Conservation (phyloP, 345 rosid genomes). For the Schrenkiella parvula region DNA sequence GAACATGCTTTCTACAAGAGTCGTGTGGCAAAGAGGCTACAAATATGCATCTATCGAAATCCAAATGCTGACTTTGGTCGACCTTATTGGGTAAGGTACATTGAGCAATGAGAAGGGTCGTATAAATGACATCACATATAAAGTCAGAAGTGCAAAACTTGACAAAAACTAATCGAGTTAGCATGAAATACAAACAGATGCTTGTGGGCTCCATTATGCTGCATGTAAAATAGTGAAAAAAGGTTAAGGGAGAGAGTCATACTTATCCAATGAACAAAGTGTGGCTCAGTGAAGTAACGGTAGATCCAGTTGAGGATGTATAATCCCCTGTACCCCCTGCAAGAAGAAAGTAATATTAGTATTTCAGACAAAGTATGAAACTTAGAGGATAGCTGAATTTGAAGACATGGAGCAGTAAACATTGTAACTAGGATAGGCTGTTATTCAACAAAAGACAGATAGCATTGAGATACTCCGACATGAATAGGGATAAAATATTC, state of each 20-base stretch:
- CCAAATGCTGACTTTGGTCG: not conserved
- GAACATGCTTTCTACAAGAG: constrained; percentile 5
- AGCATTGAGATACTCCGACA: too few species aligned
- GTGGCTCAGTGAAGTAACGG: constrained; percentile 67
- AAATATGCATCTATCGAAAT: not conserved
- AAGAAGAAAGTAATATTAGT: constrained; percentile 7
- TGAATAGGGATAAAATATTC: not conserved
- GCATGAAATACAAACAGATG: not conserved
- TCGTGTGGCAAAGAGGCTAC: not conserved
- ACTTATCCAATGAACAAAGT: constrained; percentile 78
- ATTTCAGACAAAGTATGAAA: not conserved
- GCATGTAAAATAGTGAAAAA: not conserved
- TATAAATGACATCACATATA: not conserved
- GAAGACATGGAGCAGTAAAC: not conserved
- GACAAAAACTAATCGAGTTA: not conserved
- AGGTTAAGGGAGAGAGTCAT: constrained; percentile 27
- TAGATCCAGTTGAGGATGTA: constrained; percentile 81
- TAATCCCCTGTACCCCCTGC: constrained; percentile 65
- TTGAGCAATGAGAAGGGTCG: not conserved
- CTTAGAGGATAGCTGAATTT: not conserved
- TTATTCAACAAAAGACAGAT: too few species aligned
- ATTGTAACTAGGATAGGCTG: too few species aligned
- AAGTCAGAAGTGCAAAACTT: not conserved
- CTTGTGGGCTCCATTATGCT: not conserved
- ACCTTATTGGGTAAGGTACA: not conserved